Base-by-base conservation (phyloP, 805 yeast genomes). In the Pichia pseudocactophila region DNA sequence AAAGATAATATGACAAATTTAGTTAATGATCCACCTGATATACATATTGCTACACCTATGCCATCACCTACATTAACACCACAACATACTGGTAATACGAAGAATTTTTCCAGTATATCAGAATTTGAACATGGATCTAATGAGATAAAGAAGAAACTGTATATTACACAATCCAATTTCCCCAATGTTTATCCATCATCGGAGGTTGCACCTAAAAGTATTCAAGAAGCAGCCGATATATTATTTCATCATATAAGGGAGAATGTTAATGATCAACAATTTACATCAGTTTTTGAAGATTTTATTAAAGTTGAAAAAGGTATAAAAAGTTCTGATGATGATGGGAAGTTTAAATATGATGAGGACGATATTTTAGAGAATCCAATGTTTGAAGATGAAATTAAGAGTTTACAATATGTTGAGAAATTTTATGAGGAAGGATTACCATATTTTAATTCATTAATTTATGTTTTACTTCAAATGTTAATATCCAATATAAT, bases 11-110 rank as follows among this genome's bases (percentile, higher is more conserved):
- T 36, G 26, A 28, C 44, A 6, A 12, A 30, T 7, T 19, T 42
- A 17, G 19, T 19, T 25, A 41, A 39, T 32, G 45, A 45, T 18
- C 64, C 50, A 36, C 75, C 57, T 48, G 62, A 64, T 5, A 64
- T 80, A 5, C 89, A 83, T 57, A 71, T 87, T 10, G 89, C 96
- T 0, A 86, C 96, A 0, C 96, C 95, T 0, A 83, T 82, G 1
- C 92, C 95, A 3, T 84, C 95, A 0, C 95, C 95, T 0, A 80
- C 83, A 0, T 56, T 70, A 15, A 68, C 76, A 2, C 82, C 84
- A 1, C 64, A 49, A 32, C 62, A 57, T 34, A 59, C 65, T 0
- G 64, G 64, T 2, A 48, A 45, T 10, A 52, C 55, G n/a, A 41
- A 51, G 30, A 52, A 46, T 36, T 51, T 45, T 37, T 53, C 61